A percentile compares a stretch with the other conserved stretches of the same genome.
Evolutionary conservation across 768 basidiomycete genomes (phyloP).

Genomic region (Boletales sp.): DNA sequence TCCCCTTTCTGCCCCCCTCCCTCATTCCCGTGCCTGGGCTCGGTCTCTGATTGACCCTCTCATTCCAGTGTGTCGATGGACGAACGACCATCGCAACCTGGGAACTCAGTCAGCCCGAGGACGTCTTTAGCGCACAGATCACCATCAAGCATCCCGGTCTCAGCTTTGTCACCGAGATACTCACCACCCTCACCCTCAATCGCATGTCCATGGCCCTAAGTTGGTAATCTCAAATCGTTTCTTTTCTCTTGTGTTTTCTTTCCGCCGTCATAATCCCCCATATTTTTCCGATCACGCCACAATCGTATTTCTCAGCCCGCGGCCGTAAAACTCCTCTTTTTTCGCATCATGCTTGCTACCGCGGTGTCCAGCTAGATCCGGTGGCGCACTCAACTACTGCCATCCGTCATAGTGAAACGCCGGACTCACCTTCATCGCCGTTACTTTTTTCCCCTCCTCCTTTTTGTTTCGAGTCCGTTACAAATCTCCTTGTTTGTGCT

Average conservation of each 20-base stretch:
- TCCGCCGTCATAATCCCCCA: conserved; percentile 3
- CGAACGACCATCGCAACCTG: conserved; percentile 61
- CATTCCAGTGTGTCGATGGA: conserved; percentile 57
- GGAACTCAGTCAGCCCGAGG: conserved; percentile 57
- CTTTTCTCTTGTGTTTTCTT: background rate
- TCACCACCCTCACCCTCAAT: conserved; percentile 72
- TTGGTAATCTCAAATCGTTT: conserved; percentile 37
- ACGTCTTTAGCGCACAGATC: conserved; percentile 57
- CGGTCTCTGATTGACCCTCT: background rate
- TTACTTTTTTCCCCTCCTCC: conserved; percentile 1
- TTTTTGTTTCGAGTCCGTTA: conserved; percentile 14
- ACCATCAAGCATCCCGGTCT: conserved; percentile 58
- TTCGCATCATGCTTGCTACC: background rate
- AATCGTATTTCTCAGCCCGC: conserved; percentile 2
- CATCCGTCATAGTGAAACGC: conserved; percentile 18
- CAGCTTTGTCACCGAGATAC: conserved; percentile 67
- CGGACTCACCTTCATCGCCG: background rate
- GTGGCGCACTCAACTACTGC: conserved; percentile 1
- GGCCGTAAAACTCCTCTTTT: background rate
- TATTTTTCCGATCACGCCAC: conserved; percentile 3
- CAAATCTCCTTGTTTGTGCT: background rate
- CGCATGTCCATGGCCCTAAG: conserved; percentile 60
- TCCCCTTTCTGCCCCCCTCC: background rate
- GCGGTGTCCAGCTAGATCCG: conserved; percentile 1
- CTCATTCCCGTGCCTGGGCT: background rate